Percentiles rank a stretch among this genome's conserved stretches.
Conservation (phyloP, 768 basidiomycete species). For the Glaciozyma martinii region DNA sequence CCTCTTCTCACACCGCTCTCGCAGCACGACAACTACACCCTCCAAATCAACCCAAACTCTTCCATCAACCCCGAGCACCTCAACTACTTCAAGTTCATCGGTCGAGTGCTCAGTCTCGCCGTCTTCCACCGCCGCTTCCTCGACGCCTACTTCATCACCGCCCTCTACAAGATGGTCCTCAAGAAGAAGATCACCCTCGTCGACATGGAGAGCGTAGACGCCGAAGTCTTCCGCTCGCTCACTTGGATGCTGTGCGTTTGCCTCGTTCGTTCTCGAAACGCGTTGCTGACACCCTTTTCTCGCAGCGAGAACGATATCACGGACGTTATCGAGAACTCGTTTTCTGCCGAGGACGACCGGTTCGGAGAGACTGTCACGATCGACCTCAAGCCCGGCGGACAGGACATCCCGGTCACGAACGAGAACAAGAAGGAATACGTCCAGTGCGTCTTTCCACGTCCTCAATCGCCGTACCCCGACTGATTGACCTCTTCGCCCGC, state of each 20-base stretch:
- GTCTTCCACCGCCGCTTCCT: constrained; percentile 99
- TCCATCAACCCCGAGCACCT: constrained; percentile 98
- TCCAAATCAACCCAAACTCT: constrained; percentile 81
- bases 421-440: constrained; percentile 99
- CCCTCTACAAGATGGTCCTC: constrained; percentile 99
- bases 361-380: constrained; percentile 98
- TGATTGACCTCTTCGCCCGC: not conserved
- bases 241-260: constrained; percentile 92
- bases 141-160: constrained; percentile 98
- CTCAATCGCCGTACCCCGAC: not conserved
- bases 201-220: constrained; percentile 94
- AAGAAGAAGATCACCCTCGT: constrained; percentile 92
- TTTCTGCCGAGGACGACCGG: constrained; percentile 91
- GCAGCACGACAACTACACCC: constrained; percentile 91
- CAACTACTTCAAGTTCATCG: constrained; percentile 99
- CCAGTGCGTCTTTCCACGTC: constrained; percentile 45
- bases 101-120: constrained; percentile 83
- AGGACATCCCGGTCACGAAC: constrained; percentile 76
- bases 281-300: constrained; percentile 4
- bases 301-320: constrained; percentile 92
- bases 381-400: constrained; percentile 83
- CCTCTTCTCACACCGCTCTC: not conserved
- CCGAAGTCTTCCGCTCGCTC: constrained; percentile 83
- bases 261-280: not conserved
- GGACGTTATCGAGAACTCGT: constrained; percentile 94